Conservation (phyloP, 1,284 basidiomycete species). For the Marasmius tenuissimus region DNA sequence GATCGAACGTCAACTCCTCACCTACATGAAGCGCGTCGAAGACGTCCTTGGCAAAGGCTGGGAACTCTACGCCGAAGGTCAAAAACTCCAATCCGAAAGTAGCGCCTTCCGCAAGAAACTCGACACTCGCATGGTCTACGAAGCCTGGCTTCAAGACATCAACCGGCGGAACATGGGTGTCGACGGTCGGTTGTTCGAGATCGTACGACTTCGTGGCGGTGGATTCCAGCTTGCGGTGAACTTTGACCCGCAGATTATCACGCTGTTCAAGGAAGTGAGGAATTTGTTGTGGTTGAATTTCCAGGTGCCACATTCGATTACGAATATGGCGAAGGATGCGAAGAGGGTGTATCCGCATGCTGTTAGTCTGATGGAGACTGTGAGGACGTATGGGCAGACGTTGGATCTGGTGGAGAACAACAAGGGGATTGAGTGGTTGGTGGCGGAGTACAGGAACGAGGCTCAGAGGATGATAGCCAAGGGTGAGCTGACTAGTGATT, state of each 20-base stretch:
- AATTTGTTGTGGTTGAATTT: constrained; percentile 96
- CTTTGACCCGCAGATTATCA: constrained; percentile 97
- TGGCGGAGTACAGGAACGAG: constrained; percentile 90
- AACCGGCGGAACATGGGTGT: constrained; percentile 90
- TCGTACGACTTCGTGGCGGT: constrained; percentile 77
- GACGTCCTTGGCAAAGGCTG: constrained; percentile 98
- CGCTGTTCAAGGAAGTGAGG: constrained; percentile 96
- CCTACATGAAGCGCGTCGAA: constrained; percentile 99
- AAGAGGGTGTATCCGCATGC: constrained; percentile 98
- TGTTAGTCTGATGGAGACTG: constrained; percentile 97
- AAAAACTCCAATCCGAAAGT: constrained; percentile 92
- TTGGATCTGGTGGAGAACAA: constrained; percentile 87
- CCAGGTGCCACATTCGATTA: constrained; percentile 91
- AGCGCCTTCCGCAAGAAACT: constrained; percentile 94
- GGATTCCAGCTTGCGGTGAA: constrained; percentile 92
- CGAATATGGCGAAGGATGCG: constrained; percentile 96
- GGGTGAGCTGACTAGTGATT: constrained; percentile 46
- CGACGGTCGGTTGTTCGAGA: constrained; percentile 95
- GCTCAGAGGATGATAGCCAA: constrained; percentile 87
- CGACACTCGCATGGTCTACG: constrained; percentile 91
- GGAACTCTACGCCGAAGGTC: constrained; percentile 99
- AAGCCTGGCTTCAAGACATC: constrained; percentile 97
- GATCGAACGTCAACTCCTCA: constrained; percentile 93
- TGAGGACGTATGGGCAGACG: constrained; percentile 94
- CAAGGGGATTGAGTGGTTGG: constrained; percentile 88